Percentiles rank a stretch among this genome's conserved stretches.
These are phyloP conservation scores for Gossypium aridum DNA, from an alignment of 441 rosid genomes.

Conservation along the genomic window DNA sequence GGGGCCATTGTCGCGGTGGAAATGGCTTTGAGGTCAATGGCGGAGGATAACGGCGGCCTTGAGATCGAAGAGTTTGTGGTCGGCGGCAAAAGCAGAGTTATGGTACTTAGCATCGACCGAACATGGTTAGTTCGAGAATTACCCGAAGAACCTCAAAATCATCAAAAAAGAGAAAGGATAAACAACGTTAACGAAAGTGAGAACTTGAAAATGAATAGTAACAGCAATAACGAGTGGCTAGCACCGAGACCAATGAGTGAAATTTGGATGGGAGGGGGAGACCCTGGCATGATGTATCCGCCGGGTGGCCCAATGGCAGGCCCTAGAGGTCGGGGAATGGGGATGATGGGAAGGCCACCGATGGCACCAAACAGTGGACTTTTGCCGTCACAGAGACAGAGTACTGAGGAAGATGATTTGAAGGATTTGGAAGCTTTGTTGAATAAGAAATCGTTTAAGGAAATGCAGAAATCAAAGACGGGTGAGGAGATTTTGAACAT, in stretches of 20 bases:
- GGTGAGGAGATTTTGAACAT: constrained; percentile 92
- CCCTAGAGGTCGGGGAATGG: constrained; percentile 33
- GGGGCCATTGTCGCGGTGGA: constrained; percentile 82
- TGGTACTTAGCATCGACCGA: constrained; percentile 77
- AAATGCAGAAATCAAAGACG: constrained; percentile 80
- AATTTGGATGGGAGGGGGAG: constrained; percentile 66
- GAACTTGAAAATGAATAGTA: constrained; percentile 18
- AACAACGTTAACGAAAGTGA: constrained; percentile 1
- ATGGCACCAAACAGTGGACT: constrained; percentile 14
- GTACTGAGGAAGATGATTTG: constrained; percentile 82
- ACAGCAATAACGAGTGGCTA: constrained; percentile 25
- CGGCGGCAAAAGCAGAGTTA: constrained; percentile 74
- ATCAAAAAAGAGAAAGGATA: constrained; percentile 23
- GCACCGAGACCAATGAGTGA: constrained; percentile 44
- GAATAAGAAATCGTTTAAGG: constrained; percentile 81
- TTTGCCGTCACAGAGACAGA: constrained; percentile 32
- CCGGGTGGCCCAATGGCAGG: constrained; percentile 40
- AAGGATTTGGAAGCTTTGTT: constrained; percentile 86
- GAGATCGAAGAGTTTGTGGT: constrained; percentile 84
- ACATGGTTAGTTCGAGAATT: constrained; percentile 64
- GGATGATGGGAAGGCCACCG: constrained; percentile 28
- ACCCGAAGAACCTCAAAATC: constrained; percentile 59
- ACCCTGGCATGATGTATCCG: constrained; percentile 23
- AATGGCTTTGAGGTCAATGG: constrained; percentile 73
- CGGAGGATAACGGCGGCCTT: constrained; percentile 75